Base-by-base conservation (phyloP, 106 monocot species). In the Dendrobium chrysotoxum region DNA sequence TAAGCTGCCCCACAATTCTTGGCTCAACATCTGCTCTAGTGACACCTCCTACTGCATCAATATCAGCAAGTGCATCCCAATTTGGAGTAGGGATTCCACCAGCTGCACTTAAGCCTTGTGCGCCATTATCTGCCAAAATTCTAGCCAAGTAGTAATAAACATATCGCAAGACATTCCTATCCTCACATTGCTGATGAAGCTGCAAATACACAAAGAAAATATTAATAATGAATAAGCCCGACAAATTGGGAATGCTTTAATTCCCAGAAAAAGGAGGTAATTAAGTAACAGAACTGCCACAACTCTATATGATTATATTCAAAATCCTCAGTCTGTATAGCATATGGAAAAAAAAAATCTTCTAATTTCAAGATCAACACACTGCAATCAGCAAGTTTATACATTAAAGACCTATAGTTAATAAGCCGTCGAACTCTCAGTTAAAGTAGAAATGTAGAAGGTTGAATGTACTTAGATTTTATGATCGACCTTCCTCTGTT, bases 31-130 rank as follows among this genome's bases (percentile, higher is more conserved):
- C 98, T 71, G 98, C 95, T 86, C 95, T 88, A 40, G 98, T 98
- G 67, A 98, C 92, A 44, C 98, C 98, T 70, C 98, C 98, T 79
- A 85, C 91, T 84, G 95, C 91, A 92, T 98, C 98, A 80, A 98
- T 95, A 81, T 98, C 92, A 57, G 98, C 98, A 84, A 98, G 98
- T 81, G 91, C 95, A 91, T 98, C 98, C 98, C 98, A 98, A 82
- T 98, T 98, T 71, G 98, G 98, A 76, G 98, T 98, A 5, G 98
- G 98, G 47, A 98, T 98, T 77, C 98, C 98, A 82, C 97, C 97
- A 78, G 88, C 88, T 79, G 92, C 81, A 84, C 94, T 92, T 81
- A 92, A 79, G 57, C 97, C 91, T 81, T 98, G 91, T 50, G 87
- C 66, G 79, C 92, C 95, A 91, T 74, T 91, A 81, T 98, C 98